Evolutionary conservation across 257 asterid genomes (phyloP).

Genomic region (Cruciata laevipes): DNA sequence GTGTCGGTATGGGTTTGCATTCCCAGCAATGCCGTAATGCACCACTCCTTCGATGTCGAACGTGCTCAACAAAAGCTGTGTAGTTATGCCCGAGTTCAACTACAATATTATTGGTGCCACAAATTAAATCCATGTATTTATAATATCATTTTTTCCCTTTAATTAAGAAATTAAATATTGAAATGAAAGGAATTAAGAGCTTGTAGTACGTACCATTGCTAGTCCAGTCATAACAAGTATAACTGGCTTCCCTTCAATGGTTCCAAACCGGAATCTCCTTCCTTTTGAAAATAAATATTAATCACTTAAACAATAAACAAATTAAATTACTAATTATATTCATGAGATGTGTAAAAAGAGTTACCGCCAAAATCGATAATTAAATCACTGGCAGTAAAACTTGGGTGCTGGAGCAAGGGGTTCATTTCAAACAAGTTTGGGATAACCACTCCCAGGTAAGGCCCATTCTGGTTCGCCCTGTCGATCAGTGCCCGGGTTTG

Average conservation of each 20-base stretch:
- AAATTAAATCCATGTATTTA: too few species aligned
- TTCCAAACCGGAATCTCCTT: conserved; percentile 43
- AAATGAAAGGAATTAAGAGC: too few species aligned
- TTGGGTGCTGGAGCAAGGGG: conserved; percentile 48
- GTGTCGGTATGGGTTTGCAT: conserved; percentile 39
- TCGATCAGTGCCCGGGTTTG: conserved; percentile 16
- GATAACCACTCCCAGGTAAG: conserved; percentile 47
- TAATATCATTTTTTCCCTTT: too few species aligned
- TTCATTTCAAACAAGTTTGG: conserved; percentile 46
- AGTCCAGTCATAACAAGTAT: conserved; percentile 49
- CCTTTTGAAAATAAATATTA: conserved; percentile 17
- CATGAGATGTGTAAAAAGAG: too few species aligned
- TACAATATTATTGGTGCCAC: conserved; percentile 6
- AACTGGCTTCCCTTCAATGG: conserved; percentile 26
- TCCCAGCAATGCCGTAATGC: conserved; percentile 66
- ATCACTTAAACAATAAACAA: too few species aligned
- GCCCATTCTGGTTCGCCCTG: conserved; percentile 32
- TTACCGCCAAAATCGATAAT: conserved; percentile 39
- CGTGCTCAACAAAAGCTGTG: conserved; percentile 42
- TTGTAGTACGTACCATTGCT: conserved; percentile 47
- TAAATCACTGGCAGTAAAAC: conserved; percentile 24
- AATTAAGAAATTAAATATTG: too few species aligned
- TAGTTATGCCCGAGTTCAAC: conserved; percentile 57
- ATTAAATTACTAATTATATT: too few species aligned
- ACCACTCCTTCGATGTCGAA: conserved; percentile 50